phyloP scores from a whole-genome alignment of 805 yeast species.

The Barnettozyma siamensis region DNA sequence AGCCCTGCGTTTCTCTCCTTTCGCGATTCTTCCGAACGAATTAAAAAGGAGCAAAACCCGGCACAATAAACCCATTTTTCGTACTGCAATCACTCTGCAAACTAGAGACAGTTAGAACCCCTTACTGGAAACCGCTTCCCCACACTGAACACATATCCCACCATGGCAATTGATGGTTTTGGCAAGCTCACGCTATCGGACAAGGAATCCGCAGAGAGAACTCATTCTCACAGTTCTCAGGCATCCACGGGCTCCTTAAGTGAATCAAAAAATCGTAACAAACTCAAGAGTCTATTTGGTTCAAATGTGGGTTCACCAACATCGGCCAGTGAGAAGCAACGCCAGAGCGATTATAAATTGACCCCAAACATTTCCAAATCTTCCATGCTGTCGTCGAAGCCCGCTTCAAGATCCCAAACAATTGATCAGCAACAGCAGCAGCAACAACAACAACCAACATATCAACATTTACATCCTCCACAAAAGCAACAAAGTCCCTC shows the following conservation, averaged over 20 bases:
- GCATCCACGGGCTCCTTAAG: slow-evolving; percentile 5
- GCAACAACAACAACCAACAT: slow-evolving; percentile 13
- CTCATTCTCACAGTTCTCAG: slow-evolving; percentile 5
- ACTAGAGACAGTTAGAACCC: no score
- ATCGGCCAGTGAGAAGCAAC: not conserved
- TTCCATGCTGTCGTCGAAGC: slow-evolving; percentile 20
- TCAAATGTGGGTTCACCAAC: slow-evolving; percentile 1
- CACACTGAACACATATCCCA: no score
- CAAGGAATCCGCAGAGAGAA: slow-evolving; percentile 4
- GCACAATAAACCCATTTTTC: no score
- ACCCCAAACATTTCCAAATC: slow-evolving; percentile 25
- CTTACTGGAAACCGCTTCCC: no score
- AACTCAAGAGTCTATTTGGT: slow-evolving; percentile 8
- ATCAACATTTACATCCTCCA: slow-evolving; percentile 2
- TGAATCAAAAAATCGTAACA: slow-evolving; percentile 7
- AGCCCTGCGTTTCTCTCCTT: not conserved
- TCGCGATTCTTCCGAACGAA: slow-evolving; percentile 11
- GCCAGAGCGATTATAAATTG: slow-evolving; percentile 5
- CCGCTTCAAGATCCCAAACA: slow-evolving; percentile 20
- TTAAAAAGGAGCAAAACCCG: slow-evolving; percentile 11
- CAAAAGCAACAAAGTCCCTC: not conserved
- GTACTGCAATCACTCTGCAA: no score
- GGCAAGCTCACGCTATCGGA: slow-evolving; percentile 7
- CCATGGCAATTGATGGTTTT: slow-evolving; percentile 7
- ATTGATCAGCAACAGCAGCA: slow-evolving; percentile 9